These are phyloP conservation scores for Tarenaya hassleriana DNA, from an alignment of 345 rosid genomes.

Conservation along the genomic window DNA sequence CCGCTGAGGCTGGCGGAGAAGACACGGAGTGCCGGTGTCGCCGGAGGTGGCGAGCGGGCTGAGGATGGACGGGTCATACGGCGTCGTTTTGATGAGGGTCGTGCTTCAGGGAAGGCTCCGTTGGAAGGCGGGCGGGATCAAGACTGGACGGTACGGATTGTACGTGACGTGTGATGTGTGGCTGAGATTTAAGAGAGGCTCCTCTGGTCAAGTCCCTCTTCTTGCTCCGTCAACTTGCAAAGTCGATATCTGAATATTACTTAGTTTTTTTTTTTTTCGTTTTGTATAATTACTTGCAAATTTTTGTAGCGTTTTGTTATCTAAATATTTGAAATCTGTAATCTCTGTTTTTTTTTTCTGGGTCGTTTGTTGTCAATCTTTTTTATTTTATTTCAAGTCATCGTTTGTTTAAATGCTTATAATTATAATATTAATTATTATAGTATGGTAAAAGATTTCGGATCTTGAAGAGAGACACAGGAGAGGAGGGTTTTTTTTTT, in stretches of 20 bases:
- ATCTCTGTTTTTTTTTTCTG: background rate
- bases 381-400: too few species aligned
- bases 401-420: background rate
- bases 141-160: slow-evolving; percentile 52
- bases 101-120: slow-evolving; percentile 60
- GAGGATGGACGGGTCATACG: slow-evolving; percentile 58
- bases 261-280: background rate
- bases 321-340: slow-evolving; percentile 5
- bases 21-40: slow-evolving; percentile 48
- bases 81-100: slow-evolving; percentile 63
- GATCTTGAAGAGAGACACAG: too few species aligned
- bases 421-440: background rate
- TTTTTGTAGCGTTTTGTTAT: too few species aligned
- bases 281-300: too few species aligned
- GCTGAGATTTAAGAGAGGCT: slow-evolving; percentile 63
- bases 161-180: slow-evolving; percentile 72
- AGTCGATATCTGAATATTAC: slow-evolving; percentile 50
- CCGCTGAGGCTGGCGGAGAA: slow-evolving; percentile 48
- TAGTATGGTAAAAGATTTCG: too few species aligned
- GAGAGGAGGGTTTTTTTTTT: too few species aligned
- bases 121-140: slow-evolving; percentile 71
- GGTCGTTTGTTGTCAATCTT: too few species aligned
- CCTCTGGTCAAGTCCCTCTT: slow-evolving; percentile 62
- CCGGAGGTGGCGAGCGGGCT: slow-evolving; percentile 61
- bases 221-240: slow-evolving; percentile 66